Percentiles rank a stretch among this genome's conserved stretches.
These are phyloP conservation scores for Cochlearia excelsa DNA, from an alignment of 345 rosid species.

Conservation along the genomic window DNA sequence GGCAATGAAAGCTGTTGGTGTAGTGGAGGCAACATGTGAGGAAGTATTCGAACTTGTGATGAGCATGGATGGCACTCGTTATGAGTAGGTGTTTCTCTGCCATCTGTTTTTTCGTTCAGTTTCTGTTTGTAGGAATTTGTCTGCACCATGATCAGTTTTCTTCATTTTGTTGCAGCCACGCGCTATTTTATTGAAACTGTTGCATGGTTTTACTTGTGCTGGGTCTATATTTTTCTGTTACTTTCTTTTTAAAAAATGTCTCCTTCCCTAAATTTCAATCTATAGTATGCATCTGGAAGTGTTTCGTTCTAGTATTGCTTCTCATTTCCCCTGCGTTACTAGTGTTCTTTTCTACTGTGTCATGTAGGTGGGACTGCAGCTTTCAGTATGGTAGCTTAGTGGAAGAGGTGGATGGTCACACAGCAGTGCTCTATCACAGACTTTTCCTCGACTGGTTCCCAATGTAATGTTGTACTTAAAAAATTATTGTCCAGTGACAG, in stretches of 20 bases:
- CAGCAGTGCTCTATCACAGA: constrained; percentile 91
- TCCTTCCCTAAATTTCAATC: not conserved
- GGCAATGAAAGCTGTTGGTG: constrained; percentile 99
- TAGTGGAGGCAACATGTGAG: constrained; percentile 96
- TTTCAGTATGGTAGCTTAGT: constrained; percentile 93
- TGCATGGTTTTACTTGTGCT: constrained; percentile 6
- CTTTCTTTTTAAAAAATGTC: not conserved
- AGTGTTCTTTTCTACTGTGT: constrained; percentile 17
- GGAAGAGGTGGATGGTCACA: constrained; percentile 99
- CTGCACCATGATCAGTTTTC: constrained; percentile 13
- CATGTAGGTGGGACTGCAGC: constrained; percentile 97
- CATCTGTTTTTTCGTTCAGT: constrained; percentile 3
- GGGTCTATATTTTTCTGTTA: constrained; percentile 16
- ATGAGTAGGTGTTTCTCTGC: constrained; percentile 73
- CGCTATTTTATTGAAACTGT: not conserved
- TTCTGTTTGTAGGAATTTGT: constrained; percentile 12
- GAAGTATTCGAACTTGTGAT: constrained; percentile 94
- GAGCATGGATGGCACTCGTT: constrained; percentile 99
- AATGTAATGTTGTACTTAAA: constrained; percentile 46
- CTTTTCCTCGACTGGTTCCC: constrained; percentile 98
- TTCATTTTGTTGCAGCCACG: constrained; percentile 1
- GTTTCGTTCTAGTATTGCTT: constrained; percentile 15
- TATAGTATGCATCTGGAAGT: constrained; percentile 8
- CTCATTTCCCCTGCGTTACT: no score
- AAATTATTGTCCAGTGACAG: constrained; percentile 7